Evolutionary conservation across 495 filamentous ascomycete species (phyloP), one percentile per base, ranked within the genome.

Genomic region (Xylaria sp.): DNA sequence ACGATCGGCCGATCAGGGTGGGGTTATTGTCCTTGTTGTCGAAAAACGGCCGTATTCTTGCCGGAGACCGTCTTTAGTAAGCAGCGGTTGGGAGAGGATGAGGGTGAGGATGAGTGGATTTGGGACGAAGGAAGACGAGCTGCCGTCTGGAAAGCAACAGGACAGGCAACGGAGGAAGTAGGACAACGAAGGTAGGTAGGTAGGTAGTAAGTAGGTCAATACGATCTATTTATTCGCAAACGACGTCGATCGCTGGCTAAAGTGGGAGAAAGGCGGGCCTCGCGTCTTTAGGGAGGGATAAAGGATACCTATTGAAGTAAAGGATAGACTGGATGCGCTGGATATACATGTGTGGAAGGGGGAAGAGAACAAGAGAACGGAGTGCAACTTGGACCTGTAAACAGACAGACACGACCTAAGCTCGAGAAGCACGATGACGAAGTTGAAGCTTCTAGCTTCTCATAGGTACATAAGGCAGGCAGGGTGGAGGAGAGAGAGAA

Each of bases 391-490:
- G 21, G 21, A n/a, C 58, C 41, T 40, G 35, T 5, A 12, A 26
- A 29, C n/a, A n/a, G n/a, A n/a, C n/a, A n/a, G n/a, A n/a, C 59
- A 72, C 76, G 71, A 74, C 61, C 72, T 61, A 73, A 41, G 64
- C 19, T 57, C 64, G 67, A 61, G 66, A 73, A 73, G 76, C 74
- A 76, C 68, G 69, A 78, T 78, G 76, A 78, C 76, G 76, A 71
- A 58, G 41, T 67, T 64, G 53, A 70, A 72, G 70, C 74, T 73
- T 67, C 61, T 69, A 17, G 21, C 59, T 35, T 3, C 43, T 12
- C 9, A 46, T 12, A 2, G 3, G n/a, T n/a, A 46, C 44, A 41
- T 5, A 26, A 24, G 2, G 48, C 12, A 50, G 31, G 19, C 24
- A n/a, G 33, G 57, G 57, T 37, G 57, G n/a, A 37, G 59, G 37